Evolutionary conservation across 139 green algal species (phyloP).

Genomic region (Chlamydomonas sphaeroides): DNA sequence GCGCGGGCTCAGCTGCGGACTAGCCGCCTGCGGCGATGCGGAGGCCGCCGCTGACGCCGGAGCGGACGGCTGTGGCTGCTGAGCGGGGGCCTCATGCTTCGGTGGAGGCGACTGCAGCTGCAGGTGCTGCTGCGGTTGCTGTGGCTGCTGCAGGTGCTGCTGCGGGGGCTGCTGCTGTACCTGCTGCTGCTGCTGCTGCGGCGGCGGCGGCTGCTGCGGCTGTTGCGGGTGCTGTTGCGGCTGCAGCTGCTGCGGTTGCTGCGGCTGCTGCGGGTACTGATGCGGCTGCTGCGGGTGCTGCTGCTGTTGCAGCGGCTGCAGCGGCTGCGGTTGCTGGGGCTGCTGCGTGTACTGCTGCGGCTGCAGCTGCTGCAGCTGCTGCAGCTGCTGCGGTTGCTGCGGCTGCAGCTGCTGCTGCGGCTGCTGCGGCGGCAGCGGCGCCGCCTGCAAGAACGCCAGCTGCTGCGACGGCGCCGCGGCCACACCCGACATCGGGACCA

Average conservation of each 20-base stretch:
- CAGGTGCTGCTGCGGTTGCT: not conserved
- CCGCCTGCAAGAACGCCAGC: not conserved
- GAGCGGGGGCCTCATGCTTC: not conserved
- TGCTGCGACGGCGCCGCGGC: not conserved
- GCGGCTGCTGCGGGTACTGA: not conserved
- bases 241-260: not conserved
- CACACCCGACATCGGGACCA: not conserved
- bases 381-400: not conserved
- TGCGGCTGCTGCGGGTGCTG: not conserved
- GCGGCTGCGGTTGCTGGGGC: not conserved
- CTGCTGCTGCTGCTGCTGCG: not conserved
- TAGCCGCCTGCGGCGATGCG: not conserved
- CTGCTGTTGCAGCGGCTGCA: not conserved
- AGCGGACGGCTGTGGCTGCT: not conserved
- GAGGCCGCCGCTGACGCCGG: not conserved
- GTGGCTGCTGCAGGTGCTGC: not conserved
- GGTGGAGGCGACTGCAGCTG: not conserved
- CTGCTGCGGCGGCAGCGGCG: not conserved
- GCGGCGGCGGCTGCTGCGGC: not conserved
- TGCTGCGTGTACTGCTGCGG: not conserved
- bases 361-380: not conserved
- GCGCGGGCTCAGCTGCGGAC: too few relatives aligned
- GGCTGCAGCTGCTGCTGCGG: not conserved
- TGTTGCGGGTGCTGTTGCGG: not conserved
- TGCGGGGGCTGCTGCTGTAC: not conserved